Conservation (phyloP, 2,329 filamentous ascomycete genomes). For the Incumbomyces delicatus region DNA sequence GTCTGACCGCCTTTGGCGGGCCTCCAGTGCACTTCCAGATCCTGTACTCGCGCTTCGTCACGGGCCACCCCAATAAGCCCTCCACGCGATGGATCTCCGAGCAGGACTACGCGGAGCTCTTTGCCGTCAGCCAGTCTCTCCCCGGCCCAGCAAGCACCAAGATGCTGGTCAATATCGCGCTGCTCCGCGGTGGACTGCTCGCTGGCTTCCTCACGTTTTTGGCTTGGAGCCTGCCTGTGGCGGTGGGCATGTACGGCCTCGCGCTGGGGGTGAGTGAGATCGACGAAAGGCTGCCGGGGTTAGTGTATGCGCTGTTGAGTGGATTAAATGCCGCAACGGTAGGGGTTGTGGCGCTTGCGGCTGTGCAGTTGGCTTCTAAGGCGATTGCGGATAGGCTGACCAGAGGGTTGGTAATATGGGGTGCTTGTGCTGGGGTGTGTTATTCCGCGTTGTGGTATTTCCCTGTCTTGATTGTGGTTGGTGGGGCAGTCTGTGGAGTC, state of each 20-base stretch:
- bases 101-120: constrained; percentile 67
- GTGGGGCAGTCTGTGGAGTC: constrained; percentile 43
- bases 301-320: constrained; percentile 60
- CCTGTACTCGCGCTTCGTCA: constrained; percentile 52
- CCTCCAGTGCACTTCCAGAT: constrained; percentile 63
- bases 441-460: constrained; percentile 71
- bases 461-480: constrained; percentile 50
- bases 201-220: constrained; percentile 52
- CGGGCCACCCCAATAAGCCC: too few species aligned
- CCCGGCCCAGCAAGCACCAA: constrained; percentile 62
- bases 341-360: constrained; percentile 61
- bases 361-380: constrained; percentile 56
- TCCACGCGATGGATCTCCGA: too few species aligned
- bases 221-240: constrained; percentile 61
- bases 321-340: constrained; percentile 65
- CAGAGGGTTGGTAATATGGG: constrained; percentile 53
- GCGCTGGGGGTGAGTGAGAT: constrained; percentile 56
- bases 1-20: constrained; percentile 57
- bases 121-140: constrained; percentile 58
- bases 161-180: constrained; percentile 58
- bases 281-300: constrained; percentile 46
- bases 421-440: constrained; percentile 49
- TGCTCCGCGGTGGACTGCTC: constrained; percentile 53
- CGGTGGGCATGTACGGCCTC: constrained; percentile 59
- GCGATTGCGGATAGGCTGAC: constrained; percentile 57